Base-by-base conservation (phyloP, 306 rosid genomes). In the Cyamopsis tetragonoloba region DNA sequence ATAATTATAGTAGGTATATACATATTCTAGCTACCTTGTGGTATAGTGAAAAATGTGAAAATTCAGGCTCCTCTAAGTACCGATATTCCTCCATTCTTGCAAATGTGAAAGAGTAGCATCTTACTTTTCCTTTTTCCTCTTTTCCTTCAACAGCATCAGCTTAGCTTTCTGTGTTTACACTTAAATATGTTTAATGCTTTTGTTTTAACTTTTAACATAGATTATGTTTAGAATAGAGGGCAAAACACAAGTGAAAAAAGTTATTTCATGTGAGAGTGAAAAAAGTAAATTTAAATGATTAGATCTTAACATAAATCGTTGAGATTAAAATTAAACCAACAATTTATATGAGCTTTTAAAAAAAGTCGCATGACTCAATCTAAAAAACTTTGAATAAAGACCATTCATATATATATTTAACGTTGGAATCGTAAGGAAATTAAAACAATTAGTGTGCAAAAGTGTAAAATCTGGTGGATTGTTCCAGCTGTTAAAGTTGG, bases 11-110 rank as follows among this genome's bases (percentile, higher is more conserved):
- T n/a, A n/a, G n/a, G n/a, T n/a, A 73, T 66, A 50, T 62, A 37
- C 87, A 85, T 35, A 24, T 82, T 47, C 42, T 85, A 30, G 90
- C 87, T 28, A 82, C 83, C 83, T 66, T 72, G 85, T 70, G 87
- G 87, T 23, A 68, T 80, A 13, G 87, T 82, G 63, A 80, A 72
- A 11, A 65, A 64, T 67, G 83, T 85, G 32, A 85, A 85, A 75
- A 74, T 85, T 3, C 82, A 85, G 90, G 50, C 77, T 68, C 87
- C 90, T 27, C 27, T 46, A 1, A 28, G 72, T 10, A 65, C 46
- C 56, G 77, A 50, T 56, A 57, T 30, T 35, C 77, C 89, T 69
- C 80, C 89, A 53, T 85, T 56, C 86, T 83, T 30, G 78, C 19
- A 15, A 61, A 85, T 32, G 72, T 23, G 24, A 75, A 79, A 73